A percentile compares a stretch with the other conserved stretches of the same genome.
Conservation (phyloP, 352 stramenopile species). For the Globisporangium alternatum region DNA sequence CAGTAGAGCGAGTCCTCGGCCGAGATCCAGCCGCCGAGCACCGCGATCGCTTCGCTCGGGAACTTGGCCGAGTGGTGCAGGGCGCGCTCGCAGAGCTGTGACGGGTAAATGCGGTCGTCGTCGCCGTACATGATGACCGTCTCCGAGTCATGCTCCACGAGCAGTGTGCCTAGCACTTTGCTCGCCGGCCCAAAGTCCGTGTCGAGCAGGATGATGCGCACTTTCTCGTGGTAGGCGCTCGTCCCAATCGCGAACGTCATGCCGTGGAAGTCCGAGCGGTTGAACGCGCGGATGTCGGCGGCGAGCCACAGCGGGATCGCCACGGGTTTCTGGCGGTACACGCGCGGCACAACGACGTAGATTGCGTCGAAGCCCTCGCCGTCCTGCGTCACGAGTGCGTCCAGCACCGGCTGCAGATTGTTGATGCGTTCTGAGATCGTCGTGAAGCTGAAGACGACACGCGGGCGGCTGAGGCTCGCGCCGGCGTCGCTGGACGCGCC, state of each 20-base stretch:
- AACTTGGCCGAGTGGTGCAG: slow-evolving; percentile 49
- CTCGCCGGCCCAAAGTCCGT: slow-evolving; percentile 52
- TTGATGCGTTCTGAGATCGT: slow-evolving; percentile 35
- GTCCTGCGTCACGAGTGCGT: slow-evolving; percentile 37
- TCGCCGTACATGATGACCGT: slow-evolving; percentile 63
- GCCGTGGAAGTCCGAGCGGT: slow-evolving; percentile 26
- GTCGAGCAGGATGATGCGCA: slow-evolving; percentile 40
- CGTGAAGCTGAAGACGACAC: slow-evolving; percentile 61
- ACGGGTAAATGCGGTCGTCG: slow-evolving; percentile 41
- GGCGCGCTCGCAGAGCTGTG: slow-evolving; percentile 35
- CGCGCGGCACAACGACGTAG: slow-evolving; percentile 46
- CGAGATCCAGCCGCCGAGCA: slow-evolving; percentile 50
- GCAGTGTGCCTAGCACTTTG: slow-evolving; percentile 46
- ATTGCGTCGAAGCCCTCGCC: slow-evolving; percentile 38
- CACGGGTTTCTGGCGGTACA: slow-evolving; percentile 34
- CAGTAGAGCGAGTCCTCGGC: slow-evolving; percentile 49
- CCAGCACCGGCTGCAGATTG: slow-evolving; percentile 35
- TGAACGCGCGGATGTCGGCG: slow-evolving; percentile 13
- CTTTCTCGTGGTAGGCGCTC: slow-evolving; percentile 35
- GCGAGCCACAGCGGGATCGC: slow-evolving; percentile 43
- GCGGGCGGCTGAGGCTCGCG: slow-evolving; percentile 24
- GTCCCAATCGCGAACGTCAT: slow-evolving; percentile 30
- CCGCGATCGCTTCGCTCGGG: slow-evolving; percentile 40
- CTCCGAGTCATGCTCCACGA: slow-evolving; percentile 53
- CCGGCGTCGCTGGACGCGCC: slow-evolving; percentile 19